phyloP scores from a whole-genome alignment of 2,329 filamentous ascomycete genomes.

The Chaetomiaceae sp. region DNA sequence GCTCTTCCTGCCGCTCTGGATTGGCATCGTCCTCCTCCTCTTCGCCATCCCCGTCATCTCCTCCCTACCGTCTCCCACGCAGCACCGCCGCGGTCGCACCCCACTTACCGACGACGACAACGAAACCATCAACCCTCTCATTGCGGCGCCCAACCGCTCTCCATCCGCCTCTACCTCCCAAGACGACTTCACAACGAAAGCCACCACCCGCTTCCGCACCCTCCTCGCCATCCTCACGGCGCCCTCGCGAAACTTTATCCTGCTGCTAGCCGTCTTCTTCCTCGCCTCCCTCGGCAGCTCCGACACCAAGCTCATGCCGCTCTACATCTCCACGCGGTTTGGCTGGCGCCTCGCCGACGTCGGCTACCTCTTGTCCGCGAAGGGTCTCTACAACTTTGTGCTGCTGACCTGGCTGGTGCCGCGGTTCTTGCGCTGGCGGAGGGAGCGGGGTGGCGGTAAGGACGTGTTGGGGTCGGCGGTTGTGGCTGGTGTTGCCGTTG shows the following conservation, averaged over 20 bases:
- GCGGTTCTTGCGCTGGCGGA: slow-evolving; percentile 13
- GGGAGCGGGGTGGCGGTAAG: neutral
- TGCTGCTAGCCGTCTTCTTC: slow-evolving; percentile 40
- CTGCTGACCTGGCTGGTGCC: slow-evolving; percentile 39
- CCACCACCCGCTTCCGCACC: slow-evolving; percentile 26
- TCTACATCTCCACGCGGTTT: slow-evolving; percentile 46
- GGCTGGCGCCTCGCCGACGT: slow-evolving; percentile 41
- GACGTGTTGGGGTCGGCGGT: no score
- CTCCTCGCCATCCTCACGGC: slow-evolving; percentile 20
- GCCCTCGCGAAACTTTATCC: slow-evolving; percentile 32
- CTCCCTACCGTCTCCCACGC: slow-evolving; percentile 22
- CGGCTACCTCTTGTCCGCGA: slow-evolving; percentile 43
- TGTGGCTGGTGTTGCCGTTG: no score
- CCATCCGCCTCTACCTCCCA: slow-evolving; percentile 19
- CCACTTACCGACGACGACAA: no score
- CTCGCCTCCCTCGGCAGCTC: slow-evolving; percentile 45
- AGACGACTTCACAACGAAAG: slow-evolving; percentile 26
- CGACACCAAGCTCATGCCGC: slow-evolving; percentile 44
- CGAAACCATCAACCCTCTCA: neutral
- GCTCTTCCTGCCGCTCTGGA: slow-evolving; percentile 40
- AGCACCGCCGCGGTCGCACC: neutral
- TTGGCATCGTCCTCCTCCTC: slow-evolving; percentile 34
- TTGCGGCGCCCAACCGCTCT: no score
- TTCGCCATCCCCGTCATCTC: slow-evolving; percentile 30
- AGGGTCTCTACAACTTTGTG: slow-evolving; percentile 43